Evolutionary conservation across 129 eudicot genomes (phyloP).

Genomic region (Erigeron canadensis): DNA sequence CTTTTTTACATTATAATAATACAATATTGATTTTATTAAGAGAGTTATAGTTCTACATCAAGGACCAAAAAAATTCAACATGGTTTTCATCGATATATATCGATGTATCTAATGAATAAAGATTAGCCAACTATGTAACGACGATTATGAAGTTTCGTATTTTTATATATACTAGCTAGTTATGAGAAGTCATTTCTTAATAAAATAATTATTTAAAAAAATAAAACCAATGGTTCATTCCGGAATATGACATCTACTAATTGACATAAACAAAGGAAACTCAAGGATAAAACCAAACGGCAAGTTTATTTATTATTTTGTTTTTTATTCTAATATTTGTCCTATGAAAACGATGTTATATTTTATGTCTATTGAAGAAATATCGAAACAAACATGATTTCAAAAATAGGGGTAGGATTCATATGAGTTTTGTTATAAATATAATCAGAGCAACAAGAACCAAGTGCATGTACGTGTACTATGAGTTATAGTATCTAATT

Average conservation of each 20-base stretch:
- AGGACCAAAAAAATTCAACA: conserved; percentile 33
- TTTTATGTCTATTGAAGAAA: too few relatives aligned
- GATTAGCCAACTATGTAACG: conserved; percentile 39
- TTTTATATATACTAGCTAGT: conserved; percentile 9
- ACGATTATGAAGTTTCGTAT: conserved; percentile 32
- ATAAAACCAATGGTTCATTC: background rate
- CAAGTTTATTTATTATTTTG: conserved; percentile 19
- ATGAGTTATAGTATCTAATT: too few relatives aligned
- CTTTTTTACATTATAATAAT: background rate
- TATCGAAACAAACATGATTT: too few relatives aligned
- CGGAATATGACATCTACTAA: conserved; percentile 40
- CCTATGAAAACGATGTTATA: conserved; percentile 38
- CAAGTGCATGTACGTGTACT: too few relatives aligned
- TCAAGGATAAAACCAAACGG: conserved; percentile 50
- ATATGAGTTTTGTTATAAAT: too few relatives aligned
- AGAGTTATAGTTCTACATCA: background rate
- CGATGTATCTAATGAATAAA: conserved; percentile 57
- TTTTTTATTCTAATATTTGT: conserved; percentile 28
- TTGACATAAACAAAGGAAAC: conserved; percentile 50
- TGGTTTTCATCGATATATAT: conserved; percentile 53
- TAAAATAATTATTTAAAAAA: background rate
- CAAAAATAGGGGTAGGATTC: too few relatives aligned
- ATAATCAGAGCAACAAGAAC: too few relatives aligned
- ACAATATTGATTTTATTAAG: too few relatives aligned
- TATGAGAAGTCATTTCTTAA: background rate